phyloP scores from a whole-genome alignment of 2,329 filamentous ascomycete species.

The Colletotrichum magnum region DNA sequence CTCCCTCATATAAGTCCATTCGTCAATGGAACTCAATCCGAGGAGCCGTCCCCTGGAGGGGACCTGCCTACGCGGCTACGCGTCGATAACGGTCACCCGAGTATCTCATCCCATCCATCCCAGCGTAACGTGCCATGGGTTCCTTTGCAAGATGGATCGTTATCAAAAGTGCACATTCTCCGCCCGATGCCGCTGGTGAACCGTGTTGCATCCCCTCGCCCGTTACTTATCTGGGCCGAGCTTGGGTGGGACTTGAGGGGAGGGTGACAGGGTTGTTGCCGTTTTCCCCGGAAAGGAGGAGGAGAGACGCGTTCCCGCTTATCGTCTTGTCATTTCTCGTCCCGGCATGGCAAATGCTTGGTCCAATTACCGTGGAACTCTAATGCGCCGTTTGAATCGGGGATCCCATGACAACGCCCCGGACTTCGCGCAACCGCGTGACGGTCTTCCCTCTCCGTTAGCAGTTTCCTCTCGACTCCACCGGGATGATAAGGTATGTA shows the following conservation, averaged over 20 bases:
- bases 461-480: slow-evolving; percentile 6
- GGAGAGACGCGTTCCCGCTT: slow-evolving; percentile 22
- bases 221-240: slow-evolving; percentile 22
- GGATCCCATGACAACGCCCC: slow-evolving; percentile 22
- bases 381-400: neutral
- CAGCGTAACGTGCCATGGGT: slow-evolving; percentile 33
- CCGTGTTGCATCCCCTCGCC: neutral
- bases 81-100: slow-evolving; percentile 12
- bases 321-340: slow-evolving; percentile 37
- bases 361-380: slow-evolving; percentile 16
- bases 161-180: slow-evolving; percentile 25
- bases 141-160: slow-evolving; percentile 3
- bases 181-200: slow-evolving; percentile 5
- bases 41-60: neutral
- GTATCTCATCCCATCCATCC: neutral
- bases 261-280: slow-evolving; percentile 8
- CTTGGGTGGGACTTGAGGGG: neutral
- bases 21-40: slow-evolving; percentile 8
- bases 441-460: neutral
- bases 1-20: slow-evolving; percentile 5
- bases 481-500: slow-evolving; percentile 32
- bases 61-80: slow-evolving; percentile 3
- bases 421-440: slow-evolving; percentile 29
- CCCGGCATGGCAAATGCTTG: slow-evolving; percentile 39
- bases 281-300: slow-evolving; percentile 30